Evolutionary conservation across 23 red algal species (phyloP).

Genomic region (Gracilaria domingensis): DNA sequence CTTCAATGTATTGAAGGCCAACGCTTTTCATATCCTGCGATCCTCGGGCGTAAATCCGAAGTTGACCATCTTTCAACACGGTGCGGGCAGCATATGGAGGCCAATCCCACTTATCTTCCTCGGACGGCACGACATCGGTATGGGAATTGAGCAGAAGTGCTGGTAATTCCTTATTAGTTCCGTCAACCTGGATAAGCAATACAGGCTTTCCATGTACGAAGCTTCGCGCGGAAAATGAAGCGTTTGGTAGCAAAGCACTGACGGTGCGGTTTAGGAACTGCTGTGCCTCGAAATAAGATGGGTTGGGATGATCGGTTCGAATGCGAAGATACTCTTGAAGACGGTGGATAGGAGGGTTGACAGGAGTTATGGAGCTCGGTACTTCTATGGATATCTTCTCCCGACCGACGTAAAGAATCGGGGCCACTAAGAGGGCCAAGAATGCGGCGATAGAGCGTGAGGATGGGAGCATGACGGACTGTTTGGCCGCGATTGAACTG

Average conservation of each 20-base stretch:
- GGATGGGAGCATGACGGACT: background rate
- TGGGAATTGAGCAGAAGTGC: constrained; percentile 93
- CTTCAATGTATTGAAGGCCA: constrained; percentile 93
- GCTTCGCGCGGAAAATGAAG: constrained; percentile 11
- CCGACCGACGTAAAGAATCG: constrained; percentile 16
- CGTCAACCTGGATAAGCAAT: constrained; percentile 55
- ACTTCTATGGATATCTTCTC: constrained; percentile 1
- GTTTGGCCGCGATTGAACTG: background rate
- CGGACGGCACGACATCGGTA: constrained; percentile 93
- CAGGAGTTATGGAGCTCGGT: background rate
- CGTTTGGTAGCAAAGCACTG: constrained; percentile 18
- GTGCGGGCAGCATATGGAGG: constrained; percentile 71
- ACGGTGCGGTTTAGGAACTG: constrained; percentile 50
- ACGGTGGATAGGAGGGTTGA: constrained; percentile 24
- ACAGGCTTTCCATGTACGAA: constrained; percentile 77
- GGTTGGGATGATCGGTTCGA: constrained; percentile 79
- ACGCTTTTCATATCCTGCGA: constrained; percentile 98
- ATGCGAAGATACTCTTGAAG: constrained; percentile 70
- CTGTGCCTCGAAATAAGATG: constrained; percentile 53
- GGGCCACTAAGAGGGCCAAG: background rate
- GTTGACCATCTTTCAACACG: constrained; percentile 33
- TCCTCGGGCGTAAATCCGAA: constrained; percentile 83
- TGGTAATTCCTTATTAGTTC: constrained; percentile 47
- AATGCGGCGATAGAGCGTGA: constrained; percentile 9
- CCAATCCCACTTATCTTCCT: constrained; percentile 64